phyloP scores from a whole-genome alignment of 2,329 filamentous ascomycete species.

The Phialophora macrospora region DNA sequence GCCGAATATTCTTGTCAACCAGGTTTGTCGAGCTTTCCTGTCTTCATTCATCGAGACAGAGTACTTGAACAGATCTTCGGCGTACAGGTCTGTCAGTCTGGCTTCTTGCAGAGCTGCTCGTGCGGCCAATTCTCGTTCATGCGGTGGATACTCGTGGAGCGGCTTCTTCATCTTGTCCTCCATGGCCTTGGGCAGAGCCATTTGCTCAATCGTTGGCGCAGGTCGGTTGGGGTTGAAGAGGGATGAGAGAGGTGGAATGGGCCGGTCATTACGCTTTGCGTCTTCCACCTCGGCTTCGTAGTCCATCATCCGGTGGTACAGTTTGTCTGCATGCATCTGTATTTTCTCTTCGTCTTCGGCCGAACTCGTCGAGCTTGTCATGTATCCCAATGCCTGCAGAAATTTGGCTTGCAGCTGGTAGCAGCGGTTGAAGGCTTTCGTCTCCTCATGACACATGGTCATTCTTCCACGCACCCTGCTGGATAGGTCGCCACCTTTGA shows the following conservation, averaged over 20 bases:
- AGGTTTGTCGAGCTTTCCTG: conserved; percentile 35
- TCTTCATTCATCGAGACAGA: conserved; percentile 39
- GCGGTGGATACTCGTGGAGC: conserved; percentile 50
- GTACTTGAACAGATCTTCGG: conserved; percentile 37
- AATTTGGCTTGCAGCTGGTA: conserved; percentile 90
- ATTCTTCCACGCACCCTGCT: conserved; percentile 59
- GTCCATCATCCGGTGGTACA: conserved; percentile 84
- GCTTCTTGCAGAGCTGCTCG: conserved; percentile 38
- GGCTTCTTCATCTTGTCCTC: conserved; percentile 42
- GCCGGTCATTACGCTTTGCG: conserved; percentile 51
- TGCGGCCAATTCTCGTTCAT: conserved; percentile 53
- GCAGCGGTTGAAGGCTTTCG: conserved; percentile 79
- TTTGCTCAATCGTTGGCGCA: conserved; percentile 44
- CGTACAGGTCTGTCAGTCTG: conserved; percentile 36
- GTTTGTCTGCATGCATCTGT: conserved; percentile 90
- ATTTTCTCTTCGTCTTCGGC: conserved; percentile 81
- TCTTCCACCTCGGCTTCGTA: conserved; percentile 77
- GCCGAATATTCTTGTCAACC: conserved; percentile 37
- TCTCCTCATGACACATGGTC: conserved; percentile 81
- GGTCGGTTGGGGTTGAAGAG: conserved; percentile 49
- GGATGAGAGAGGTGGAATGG: conserved; percentile 51
- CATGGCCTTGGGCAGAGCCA: conserved; percentile 34
- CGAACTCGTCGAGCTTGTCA: conserved; percentile 61
- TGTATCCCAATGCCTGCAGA: conserved; percentile 84
- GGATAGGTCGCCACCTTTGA: conserved; percentile 70